A percentile compares a stretch with the other conserved stretches of the same genome.
These are phyloP conservation scores for Arthroderma sp. DNA, from an alignment of 2,329 filamentous ascomycete species.

Conservation along the genomic window DNA sequence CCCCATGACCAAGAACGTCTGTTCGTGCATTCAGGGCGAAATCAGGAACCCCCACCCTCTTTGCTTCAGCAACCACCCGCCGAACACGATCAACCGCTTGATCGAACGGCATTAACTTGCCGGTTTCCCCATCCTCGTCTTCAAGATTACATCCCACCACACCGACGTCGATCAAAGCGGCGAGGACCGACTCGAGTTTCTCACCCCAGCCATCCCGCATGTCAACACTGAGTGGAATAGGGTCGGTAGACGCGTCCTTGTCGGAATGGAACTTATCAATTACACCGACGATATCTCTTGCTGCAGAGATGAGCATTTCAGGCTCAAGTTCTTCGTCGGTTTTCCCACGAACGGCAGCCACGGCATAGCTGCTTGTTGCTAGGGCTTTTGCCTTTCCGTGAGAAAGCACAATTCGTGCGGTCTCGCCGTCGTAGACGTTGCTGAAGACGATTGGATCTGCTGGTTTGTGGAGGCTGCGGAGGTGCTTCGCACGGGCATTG, in stretches of 20 bases:
- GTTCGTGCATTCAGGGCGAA: conserved; percentile 43
- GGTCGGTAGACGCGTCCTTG: neutral
- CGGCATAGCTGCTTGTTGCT: conserved; percentile 35
- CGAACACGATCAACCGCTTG: conserved; percentile 35
- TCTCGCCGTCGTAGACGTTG: conserved; percentile 42
- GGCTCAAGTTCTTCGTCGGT: conserved; percentile 36
- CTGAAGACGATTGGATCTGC: conserved; percentile 39
- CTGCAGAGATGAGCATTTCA: conserved; percentile 36
- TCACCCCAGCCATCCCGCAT: conserved; percentile 44
- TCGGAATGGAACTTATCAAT: conserved; percentile 16
- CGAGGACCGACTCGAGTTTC: conserved; percentile 30
- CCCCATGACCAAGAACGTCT: conserved; percentile 33
- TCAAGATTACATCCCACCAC: conserved; percentile 44
- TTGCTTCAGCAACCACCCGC: conserved; percentile 30
- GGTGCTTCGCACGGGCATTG: conserved; percentile 13
- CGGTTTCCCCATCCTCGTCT: conserved; percentile 30
- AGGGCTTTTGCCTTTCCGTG: conserved; percentile 24
- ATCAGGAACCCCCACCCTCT: conserved; percentile 33
- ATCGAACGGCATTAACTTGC: conserved; percentile 22
- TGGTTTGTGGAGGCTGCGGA: conserved; percentile 36
- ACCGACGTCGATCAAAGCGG: conserved; percentile 31
- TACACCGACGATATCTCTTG: conserved; percentile 30
- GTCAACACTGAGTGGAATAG: conserved; percentile 39
- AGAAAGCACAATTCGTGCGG: conserved; percentile 32
- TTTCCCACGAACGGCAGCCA: conserved; percentile 31